These are phyloP conservation scores for Cicer pinnatifidum DNA, from an alignment of 306 rosid species.

Conservation along the genomic window DNA sequence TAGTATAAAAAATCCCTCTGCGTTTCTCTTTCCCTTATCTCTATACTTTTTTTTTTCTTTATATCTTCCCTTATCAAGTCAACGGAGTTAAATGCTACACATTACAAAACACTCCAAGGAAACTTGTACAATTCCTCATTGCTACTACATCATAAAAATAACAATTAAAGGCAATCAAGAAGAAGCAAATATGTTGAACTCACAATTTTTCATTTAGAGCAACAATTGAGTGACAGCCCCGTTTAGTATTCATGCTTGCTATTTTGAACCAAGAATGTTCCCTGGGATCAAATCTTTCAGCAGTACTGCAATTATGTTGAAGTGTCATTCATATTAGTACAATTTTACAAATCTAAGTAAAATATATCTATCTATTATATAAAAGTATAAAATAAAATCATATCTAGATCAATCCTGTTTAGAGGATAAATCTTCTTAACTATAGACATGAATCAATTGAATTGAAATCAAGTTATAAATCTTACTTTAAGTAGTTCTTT, in stretches of 20 bases:
- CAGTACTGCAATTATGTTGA: constrained; percentile 58
- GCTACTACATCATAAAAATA: constrained; percentile 9
- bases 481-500: constrained; percentile 70
- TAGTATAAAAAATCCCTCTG: too few relatives aligned
- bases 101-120: constrained; percentile 14
- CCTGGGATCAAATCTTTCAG: constrained; percentile 84
- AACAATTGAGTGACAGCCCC: constrained; percentile 60
- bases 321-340: constrained; percentile 36
- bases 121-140: constrained; percentile 14
- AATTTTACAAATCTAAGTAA: constrained; percentile 6
- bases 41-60: too few relatives aligned
- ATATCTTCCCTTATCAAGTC: too few relatives aligned
- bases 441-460: constrained; percentile 17
- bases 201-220: constrained; percentile 66
- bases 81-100: neutral
- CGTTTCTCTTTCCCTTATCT: too few relatives aligned
- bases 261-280: constrained; percentile 77
- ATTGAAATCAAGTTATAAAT: constrained; percentile 34
- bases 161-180: constrained; percentile 29
- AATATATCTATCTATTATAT: neutral
- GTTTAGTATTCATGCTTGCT: constrained; percentile 54
- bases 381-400: neutral
- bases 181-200: constrained; percentile 45
- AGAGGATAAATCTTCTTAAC: constrained; percentile 12
- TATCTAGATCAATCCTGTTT: constrained; percentile 15